These are phyloP conservation scores for Trametopsis cervina DNA, from an alignment of 768 basidiomycete species.

Conservation along the genomic window DNA sequence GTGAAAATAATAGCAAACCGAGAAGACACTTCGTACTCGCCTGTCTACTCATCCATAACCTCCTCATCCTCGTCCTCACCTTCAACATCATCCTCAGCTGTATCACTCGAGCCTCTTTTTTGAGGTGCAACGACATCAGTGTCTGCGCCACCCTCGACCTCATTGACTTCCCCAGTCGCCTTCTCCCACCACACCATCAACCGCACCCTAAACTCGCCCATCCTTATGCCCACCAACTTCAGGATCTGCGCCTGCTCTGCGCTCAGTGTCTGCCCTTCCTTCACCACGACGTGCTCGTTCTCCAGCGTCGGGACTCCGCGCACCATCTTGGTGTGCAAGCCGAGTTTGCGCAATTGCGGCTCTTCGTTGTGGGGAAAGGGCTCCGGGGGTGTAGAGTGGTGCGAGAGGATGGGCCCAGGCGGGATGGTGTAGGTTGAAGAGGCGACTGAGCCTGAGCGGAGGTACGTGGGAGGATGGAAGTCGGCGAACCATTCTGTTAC, in stretches of 20 bases:
- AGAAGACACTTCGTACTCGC: conserved; percentile 6
- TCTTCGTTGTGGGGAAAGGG: conserved; percentile 98
- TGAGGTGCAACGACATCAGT: conserved; percentile 22
- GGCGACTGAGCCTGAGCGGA: conserved; percentile 79
- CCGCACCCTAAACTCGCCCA: conserved; percentile 79
- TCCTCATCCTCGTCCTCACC: conserved; percentile 29
- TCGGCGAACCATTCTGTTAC: conserved; percentile 92
- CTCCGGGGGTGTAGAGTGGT: conserved; percentile 72
- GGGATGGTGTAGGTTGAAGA: conserved; percentile 70
- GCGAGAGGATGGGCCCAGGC: conserved; percentile 78
- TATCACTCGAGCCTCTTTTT: conserved; percentile 29
- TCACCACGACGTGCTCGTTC: conserved; percentile 77
- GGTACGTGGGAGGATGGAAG: conserved; percentile 87
- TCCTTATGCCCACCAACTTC: conserved; percentile 84
- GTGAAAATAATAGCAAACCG: too few relatives aligned
- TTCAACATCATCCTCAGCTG: conserved; percentile 26
- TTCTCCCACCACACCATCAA: conserved; percentile 70
- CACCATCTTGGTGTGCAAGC: conserved; percentile 77
- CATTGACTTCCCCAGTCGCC: conserved; percentile 53
- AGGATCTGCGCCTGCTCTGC: conserved; percentile 88
- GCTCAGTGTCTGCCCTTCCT: conserved; percentile 71
- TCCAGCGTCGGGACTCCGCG: conserved; percentile 83
- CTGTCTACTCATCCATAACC: conserved; percentile 20
- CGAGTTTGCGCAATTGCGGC: conserved; percentile 89
- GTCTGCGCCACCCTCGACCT: conserved; percentile 36